Percentiles rank a stretch among this genome's conserved stretches.
These are phyloP conservation scores for Platanthera zijinensis DNA, from an alignment of 106 monocot genomes.

Conservation along the genomic window DNA sequence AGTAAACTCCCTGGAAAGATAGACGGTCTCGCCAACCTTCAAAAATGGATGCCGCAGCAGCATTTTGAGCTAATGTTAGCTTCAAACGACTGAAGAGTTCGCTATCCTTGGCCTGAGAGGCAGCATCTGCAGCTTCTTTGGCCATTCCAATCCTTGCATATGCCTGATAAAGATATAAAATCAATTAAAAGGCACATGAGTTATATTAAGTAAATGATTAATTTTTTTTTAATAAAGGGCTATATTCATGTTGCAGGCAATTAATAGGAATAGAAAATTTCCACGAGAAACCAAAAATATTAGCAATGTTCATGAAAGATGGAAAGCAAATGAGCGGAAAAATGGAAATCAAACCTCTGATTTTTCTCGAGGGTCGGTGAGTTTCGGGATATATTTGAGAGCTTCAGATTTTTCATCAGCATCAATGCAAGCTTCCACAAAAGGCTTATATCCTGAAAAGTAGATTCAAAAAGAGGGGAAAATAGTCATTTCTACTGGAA, in stretches of 20 bases:
- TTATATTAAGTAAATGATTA: no score
- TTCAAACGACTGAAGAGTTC: slow-evolving; percentile 81
- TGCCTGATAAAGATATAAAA: slow-evolving; percentile 38
- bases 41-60: slow-evolving; percentile 62
- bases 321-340: neutral
- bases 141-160: slow-evolving; percentile 87
- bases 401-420: slow-evolving; percentile 87
- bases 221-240: no score
- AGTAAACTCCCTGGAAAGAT: slow-evolving; percentile 69
- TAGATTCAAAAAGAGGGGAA: neutral
- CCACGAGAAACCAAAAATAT: no score
- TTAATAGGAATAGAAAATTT: no score
- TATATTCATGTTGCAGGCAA: no score
- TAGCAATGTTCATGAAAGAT: no score
- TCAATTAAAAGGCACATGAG: no score
- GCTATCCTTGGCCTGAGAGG: slow-evolving; percentile 83
- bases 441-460: slow-evolving; percentile 76
- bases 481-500: neutral
- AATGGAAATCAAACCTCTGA: slow-evolving; percentile 55
- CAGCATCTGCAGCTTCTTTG: slow-evolving; percentile 89
- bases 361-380: slow-evolving; percentile 78
- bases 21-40: slow-evolving; percentile 74
- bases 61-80: slow-evolving; percentile 64
- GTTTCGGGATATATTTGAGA: slow-evolving; percentile 91
- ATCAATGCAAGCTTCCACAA: slow-evolving; percentile 93